These are phyloP conservation scores for Perilla frutescens DNA, from an alignment of 257 asterid species.

Conservation along the genomic window DNA sequence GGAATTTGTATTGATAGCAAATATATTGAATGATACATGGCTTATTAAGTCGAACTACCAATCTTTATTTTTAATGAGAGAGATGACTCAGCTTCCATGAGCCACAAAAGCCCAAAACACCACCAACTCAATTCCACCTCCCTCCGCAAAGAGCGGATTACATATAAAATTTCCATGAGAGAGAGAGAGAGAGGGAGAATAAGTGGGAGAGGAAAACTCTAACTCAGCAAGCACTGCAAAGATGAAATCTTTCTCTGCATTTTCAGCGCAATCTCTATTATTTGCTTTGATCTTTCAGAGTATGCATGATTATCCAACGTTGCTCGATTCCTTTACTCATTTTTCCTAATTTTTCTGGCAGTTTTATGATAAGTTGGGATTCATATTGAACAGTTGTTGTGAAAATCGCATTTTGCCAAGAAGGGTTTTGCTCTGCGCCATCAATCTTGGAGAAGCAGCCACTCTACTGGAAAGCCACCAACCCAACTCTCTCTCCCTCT, in stretches of 20 bases:
- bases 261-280: conserved; percentile 35
- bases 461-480: conserved; percentile 85
- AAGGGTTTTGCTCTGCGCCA: conserved; percentile 84
- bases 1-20: too few species aligned
- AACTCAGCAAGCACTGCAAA: conserved; percentile 36
- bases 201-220: conserved; percentile 11
- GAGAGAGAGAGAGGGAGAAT: conserved; percentile 13
- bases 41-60: not conserved
- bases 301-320: conserved; percentile 25
- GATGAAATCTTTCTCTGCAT: conserved; percentile 57
- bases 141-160: conserved; percentile 20
- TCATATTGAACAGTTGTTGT: conserved; percentile 47
- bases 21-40: too few species aligned
- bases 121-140: conserved; percentile 29
- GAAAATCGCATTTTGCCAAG: conserved; percentile 44
- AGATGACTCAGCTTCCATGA: conserved; percentile 37
- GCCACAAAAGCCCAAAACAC: conserved; percentile 34
- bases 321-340: not conserved
- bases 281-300: conserved; percentile 42
- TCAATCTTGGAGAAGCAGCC: conserved; percentile 59
- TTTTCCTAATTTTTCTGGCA: conserved; percentile 2
- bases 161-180: not conserved
- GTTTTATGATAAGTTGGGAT: conserved; percentile 21
- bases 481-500: conserved; percentile 93
- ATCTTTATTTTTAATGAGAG: not conserved